Evolutionary conservation across 495 filamentous ascomycete genomes (phyloP), one percentile per base, ranked within the genome.

Genomic region (Talaromyces liani): DNA sequence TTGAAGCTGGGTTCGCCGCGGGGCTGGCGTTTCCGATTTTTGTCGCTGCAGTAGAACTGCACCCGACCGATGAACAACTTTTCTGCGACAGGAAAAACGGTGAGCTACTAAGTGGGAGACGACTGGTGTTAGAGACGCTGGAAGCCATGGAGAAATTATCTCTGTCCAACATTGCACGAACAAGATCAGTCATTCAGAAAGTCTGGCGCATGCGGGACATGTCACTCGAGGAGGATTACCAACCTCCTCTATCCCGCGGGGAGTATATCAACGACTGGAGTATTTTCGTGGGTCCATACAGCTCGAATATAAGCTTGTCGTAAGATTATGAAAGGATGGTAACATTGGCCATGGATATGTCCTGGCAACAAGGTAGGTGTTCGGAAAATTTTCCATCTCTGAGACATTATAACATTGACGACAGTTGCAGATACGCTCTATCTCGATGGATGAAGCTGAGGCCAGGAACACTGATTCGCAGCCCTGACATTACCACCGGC

Each of bases 21-120:
- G 75, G 72, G 61, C 69, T 78, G 47, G 73, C 75, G 36, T 80
- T 75, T 74, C 77, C 77, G n/a, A 65, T 80, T 1, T 80, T 80
- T 62, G 77, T 80, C 53, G 77, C 75, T 3, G 76, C 75, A 3
- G 75, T 79, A 10, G 77, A 80, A 53, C 68, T 80, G 2, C 74
- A 80, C 33, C 76, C 77, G 3, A 61, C 70, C 2, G 67, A 73
- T 14, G 77, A 80, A 55, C 72, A 78, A 53, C 58, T 77, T 6
- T 77, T 72, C 69, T 66, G 62, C 1, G 69, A 69, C n/a, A 53
- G 49, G 1, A 59, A 64, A 22, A 65, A 61, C 7, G 61, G 66
- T 3, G 45, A 66, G 0, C 61, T 33, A 3, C 69, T 69, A 2
- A 73, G 73, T 31, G 76, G 76, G 5, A 70, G 78, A 33, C 70